Base-by-base conservation (phyloP, 352 stramenopile genomes). In the Thraustochytrium striatum region DNA sequence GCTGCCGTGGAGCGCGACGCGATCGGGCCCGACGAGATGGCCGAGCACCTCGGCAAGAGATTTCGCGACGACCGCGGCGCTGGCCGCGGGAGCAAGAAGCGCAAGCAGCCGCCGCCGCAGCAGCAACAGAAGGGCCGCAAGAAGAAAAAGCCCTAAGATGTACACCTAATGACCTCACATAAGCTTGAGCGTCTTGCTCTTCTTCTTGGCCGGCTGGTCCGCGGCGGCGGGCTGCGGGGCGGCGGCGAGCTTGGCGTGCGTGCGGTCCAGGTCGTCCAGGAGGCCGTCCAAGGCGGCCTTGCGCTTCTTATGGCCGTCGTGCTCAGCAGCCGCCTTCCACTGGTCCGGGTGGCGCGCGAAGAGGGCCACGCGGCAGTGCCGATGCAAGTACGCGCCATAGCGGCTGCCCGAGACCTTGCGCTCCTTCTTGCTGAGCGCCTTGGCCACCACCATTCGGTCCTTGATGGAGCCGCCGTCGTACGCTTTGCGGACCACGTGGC, bases 381-480 rank as follows among this genome's bases (percentile, higher is more conserved):
- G 16, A 8, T 47, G n/a, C 11, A 75, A 32, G 39, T 25, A 21
- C 13, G 44, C 52, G 32, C 65, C 65, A n/a, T 5, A 21, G 19
- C 36, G 61, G 19, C 30, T 55, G 19, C 65, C 65, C 5, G 52
- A 25, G 7, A 75, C 32, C 0, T 43, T 30, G n/a, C 52, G 41
- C 50, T 75, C 32, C 13, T 43, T 39, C 30, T 38, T 30, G 3
- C 41, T 28, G 9, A 75, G 47, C 25, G 65, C 65, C 52, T 75
- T 75, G 36, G 68, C 52, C 11, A 75, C 61, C n/a, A 70, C 52
- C 44, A 43, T 75, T 7, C 52, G 44, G 35, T 75, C 65, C 65
- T 75, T 75, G 32, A 75, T 5, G 16, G 65, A 47, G 50, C 65
- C 65, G 50, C 32, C 65, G 36, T 75, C 65, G 50, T 55, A 75